Evolutionary conservation across 805 yeast species (phyloP).

Genomic region (Cyberlindnera veronae): DNA sequence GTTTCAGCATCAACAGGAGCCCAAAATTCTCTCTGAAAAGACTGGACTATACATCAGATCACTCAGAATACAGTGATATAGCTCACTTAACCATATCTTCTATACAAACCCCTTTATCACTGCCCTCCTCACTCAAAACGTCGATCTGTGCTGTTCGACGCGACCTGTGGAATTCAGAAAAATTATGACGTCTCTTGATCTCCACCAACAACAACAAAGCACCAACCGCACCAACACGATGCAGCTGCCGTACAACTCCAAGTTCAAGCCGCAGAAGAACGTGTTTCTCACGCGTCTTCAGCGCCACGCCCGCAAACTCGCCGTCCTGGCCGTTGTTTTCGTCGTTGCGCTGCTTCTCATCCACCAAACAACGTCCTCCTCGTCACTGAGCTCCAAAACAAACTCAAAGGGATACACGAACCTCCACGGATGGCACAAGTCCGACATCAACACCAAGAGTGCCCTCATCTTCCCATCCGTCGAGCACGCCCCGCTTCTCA

Average conservation of each 20-base stretch:
- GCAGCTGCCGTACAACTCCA: slow-evolving; percentile 28
- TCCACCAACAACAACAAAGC: background rate
- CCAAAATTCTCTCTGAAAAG: no score
- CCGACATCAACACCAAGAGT: slow-evolving; percentile 47
- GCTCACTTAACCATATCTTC: no score
- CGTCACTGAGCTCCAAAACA: slow-evolving; percentile 3
- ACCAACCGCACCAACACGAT: slow-evolving; percentile 13
- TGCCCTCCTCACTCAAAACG: no score
- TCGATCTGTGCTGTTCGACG: no score
- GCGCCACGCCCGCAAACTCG: slow-evolving; percentile 16
- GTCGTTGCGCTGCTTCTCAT: slow-evolving; percentile 9
- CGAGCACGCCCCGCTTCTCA: slow-evolving; percentile 61
- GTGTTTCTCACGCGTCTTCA: slow-evolving; percentile 9
- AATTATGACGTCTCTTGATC: no score
- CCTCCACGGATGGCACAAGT: slow-evolving; percentile 41
- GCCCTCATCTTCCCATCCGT: slow-evolving; percentile 69
- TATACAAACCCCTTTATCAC: no score
- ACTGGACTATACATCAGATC: no score
- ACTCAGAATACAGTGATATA: no score
- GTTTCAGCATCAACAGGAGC: no score
- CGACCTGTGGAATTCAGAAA: no score
- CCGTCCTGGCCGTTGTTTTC: slow-evolving; percentile 3
- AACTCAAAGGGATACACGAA: slow-evolving; percentile 24
- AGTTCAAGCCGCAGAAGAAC: slow-evolving; percentile 27
- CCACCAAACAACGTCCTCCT: slow-evolving; percentile 3